A percentile compares a stretch with the other conserved stretches of the same genome.
Evolutionary conservation across 1,284 basidiomycete species (phyloP).

Genomic region (Abortiporus biennis): DNA sequence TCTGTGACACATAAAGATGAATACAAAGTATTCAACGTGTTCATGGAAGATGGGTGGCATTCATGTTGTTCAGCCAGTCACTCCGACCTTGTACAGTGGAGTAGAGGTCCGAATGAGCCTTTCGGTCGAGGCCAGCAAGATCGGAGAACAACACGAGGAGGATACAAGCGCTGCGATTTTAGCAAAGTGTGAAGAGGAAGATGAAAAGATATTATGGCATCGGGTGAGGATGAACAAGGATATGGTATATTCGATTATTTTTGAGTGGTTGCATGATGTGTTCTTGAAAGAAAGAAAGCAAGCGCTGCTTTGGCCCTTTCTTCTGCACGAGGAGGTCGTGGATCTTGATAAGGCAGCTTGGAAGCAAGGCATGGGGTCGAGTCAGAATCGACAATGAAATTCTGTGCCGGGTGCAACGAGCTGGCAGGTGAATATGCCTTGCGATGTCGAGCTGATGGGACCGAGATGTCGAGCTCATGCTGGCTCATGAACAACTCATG

Average conservation of each 20-base stretch:
- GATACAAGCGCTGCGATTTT: conserved; percentile 40
- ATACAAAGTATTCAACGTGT: conserved; percentile 64
- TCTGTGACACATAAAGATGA: conserved; percentile 66
- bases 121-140: conserved; percentile 48
- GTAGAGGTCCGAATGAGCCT: conserved; percentile 53
- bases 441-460: no score
- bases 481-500: no score
- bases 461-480: no score
- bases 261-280: neutral
- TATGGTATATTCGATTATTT: conserved; percentile 17
- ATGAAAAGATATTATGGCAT: conserved; percentile 17
- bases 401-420: conserved; percentile 17
- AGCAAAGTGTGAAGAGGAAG: conserved; percentile 26
- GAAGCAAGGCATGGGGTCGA: conserved; percentile 45
- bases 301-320: conserved; percentile 1
- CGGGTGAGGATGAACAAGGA: conserved; percentile 11
- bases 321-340: conserved; percentile 32
- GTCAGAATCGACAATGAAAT: conserved; percentile 52
- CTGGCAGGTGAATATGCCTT: no score
- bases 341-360: conserved; percentile 49
- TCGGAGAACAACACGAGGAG: conserved; percentile 60
- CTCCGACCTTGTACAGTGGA: conserved; percentile 62
- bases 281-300: neutral
- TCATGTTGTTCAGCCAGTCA: conserved; percentile 41
- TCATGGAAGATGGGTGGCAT: conserved; percentile 50